phyloP scores from a whole-genome alignment of 1,139 yeast genomes.

The Candida sanyaensis region DNA sequence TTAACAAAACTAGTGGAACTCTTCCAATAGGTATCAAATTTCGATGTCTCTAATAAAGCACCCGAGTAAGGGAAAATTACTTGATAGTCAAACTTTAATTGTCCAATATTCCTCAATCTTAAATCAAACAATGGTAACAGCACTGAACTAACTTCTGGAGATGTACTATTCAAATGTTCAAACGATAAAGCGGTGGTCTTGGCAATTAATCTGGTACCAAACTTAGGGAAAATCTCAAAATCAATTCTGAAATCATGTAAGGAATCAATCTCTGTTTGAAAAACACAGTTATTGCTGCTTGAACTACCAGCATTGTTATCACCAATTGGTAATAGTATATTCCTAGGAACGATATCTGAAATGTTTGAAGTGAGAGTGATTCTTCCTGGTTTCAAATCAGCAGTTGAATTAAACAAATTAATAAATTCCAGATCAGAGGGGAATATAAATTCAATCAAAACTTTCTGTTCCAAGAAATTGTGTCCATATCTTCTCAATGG shows the following conservation, averaged over 20 bases:
- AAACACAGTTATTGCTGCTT: constrained; percentile 55
- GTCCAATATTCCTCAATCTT: constrained; percentile 81
- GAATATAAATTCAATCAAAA: constrained; percentile 73
- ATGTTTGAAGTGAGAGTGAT: constrained; percentile 74
- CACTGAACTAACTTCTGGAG: constrained; percentile 48
- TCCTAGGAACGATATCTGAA: constrained; percentile 82
- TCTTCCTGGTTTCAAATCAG: constrained; percentile 52
- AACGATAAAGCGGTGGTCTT: constrained; percentile 75
- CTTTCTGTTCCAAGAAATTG: constrained; percentile 87
- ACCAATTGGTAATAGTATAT: constrained; percentile 74
- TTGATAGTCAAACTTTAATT: constrained; percentile 73
- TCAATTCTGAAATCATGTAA: constrained; percentile 69
- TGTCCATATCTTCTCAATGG: constrained; percentile 95
- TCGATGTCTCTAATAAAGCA: constrained; percentile 80
- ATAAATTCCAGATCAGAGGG: constrained; percentile 55
- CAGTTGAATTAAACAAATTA: constrained; percentile 46
- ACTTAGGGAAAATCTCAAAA: constrained; percentile 90
- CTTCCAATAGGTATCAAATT: constrained; percentile 97
- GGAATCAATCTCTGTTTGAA: constrained; percentile 82
- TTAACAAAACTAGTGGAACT: constrained; percentile 59
- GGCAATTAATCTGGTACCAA: constrained; percentile 90
- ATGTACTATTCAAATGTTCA: constrained; percentile 49
- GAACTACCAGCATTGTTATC: constrained; percentile 34
- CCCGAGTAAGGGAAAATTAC: constrained; percentile 91
- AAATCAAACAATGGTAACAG: constrained; percentile 81